Base-by-base conservation (phyloP, 192 early-diverging fungal species). In the Rhizoclosmatium sp. region DNA sequence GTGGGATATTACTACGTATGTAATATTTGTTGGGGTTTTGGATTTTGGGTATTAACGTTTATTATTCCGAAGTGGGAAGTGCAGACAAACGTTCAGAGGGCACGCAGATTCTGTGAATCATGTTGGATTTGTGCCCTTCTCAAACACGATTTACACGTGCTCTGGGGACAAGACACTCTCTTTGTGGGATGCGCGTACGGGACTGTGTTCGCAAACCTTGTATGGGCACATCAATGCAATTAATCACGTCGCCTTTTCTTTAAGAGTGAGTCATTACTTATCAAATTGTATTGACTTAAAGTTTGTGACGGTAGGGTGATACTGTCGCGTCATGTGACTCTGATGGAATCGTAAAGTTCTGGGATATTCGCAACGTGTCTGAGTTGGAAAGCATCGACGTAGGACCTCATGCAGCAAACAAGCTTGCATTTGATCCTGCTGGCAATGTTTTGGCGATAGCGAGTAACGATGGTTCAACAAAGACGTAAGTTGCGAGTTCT, bases 71-170 rank as follows among this genome's bases (percentile, higher is more conserved):
- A 89, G 87, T 3, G 88, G 82, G 10, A 82, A 84, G 54, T 90
- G 89, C 68, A 78, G 84, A 40, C 89, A 90, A 70, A 90, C 87
- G 0, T 90, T 88, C 67, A 65, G 89, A 16, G 87, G 85, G 2
- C 89, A 90, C 65, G 85, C 86, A 10, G 89, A 90, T 56, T 83
- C 83, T 12, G 86, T 90, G 40, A 90, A 90, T 62, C 83, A 85
- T 69, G 86, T 87, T 44, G 86, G 80, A 7, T 90, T 85, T 49
- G 81, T 87, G 21, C 89, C 89, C 14, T 89, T 81, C 75, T 80
- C 86, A n/a, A 90, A 88, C 78, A 82, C 82, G 16, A 10, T 90
- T 2, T 81, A 80, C 59, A 87, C 89, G 16, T 85, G 89, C 61
- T 86, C 85, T 2, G 85, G 87, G 5, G 89, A 90, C 76, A 90